A percentile compares a stretch with the other conserved stretches of the same genome.
phyloP scores from a whole-genome alignment of 2,329 filamentous ascomycete genomes.

The Curvularia spicifera region DNA sequence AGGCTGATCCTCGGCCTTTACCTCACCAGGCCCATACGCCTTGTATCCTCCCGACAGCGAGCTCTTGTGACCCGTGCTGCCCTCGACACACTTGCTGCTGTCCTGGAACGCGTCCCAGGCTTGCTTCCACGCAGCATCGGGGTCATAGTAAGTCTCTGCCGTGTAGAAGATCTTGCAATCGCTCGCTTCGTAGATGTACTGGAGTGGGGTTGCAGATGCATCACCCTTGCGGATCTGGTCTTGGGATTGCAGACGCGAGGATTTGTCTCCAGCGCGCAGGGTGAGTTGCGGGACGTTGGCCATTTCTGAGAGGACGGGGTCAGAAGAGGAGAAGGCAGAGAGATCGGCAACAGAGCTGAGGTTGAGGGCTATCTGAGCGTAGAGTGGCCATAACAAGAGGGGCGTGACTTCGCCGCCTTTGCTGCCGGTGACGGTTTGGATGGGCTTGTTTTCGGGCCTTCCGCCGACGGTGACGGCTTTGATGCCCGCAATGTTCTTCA shows the following conservation, averaged over 20 bases:
- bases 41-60: slow-evolving; percentile 36
- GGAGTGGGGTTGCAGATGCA: slow-evolving; percentile 54
- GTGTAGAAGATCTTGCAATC: slow-evolving; percentile 69
- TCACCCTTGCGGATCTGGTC: slow-evolving; percentile 40
- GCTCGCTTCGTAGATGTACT: slow-evolving; percentile 66
- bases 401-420: slow-evolving; percentile 57
- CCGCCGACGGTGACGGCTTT: slow-evolving; percentile 65
- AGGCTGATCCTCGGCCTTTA: slow-evolving; percentile 30
- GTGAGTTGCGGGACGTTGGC: slow-evolving; percentile 26
- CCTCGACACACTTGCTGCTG: slow-evolving; percentile 32
- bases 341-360: slow-evolving; percentile 18
- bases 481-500: slow-evolving; percentile 60
- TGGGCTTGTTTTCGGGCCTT: slow-evolving; percentile 58
- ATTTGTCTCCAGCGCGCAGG: slow-evolving; percentile 23
- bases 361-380: slow-evolving; percentile 27
- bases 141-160: slow-evolving; percentile 57
- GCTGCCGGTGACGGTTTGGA: slow-evolving; percentile 67
- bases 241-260: slow-evolving; percentile 29
- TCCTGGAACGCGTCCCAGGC: slow-evolving; percentile 33
- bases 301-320: slow-evolving; percentile 17
- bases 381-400: slow-evolving; percentile 24
- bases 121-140: slow-evolving; percentile 59
- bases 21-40: slow-evolving; percentile 29
- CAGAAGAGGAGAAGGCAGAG: slow-evolving; percentile 11
- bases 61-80: slow-evolving; percentile 31